These are phyloP conservation scores for Populus deltoides DNA, from an alignment of 345 rosid genomes.

Conservation along the genomic window DNA sequence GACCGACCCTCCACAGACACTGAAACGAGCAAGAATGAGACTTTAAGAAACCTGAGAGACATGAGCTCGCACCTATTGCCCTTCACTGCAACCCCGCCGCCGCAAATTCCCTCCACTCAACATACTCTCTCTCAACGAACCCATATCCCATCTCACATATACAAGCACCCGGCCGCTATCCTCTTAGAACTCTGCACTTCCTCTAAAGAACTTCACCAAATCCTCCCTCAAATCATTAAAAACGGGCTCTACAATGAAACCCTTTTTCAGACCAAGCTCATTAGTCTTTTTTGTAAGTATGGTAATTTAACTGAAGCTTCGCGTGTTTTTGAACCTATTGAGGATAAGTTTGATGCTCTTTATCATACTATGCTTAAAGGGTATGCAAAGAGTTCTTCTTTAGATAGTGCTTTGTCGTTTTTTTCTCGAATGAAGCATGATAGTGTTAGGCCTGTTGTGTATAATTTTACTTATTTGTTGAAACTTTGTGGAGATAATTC, in stretches of 20 bases:
- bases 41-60: neutral
- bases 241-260: conserved; percentile 54
- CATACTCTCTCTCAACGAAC: conserved; percentile 51
- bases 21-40: neutral
- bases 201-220: conserved; percentile 49
- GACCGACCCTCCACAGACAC: too few species aligned
- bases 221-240: conserved; percentile 65
- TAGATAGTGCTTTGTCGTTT: conserved; percentile 46
- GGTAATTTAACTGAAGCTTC: conserved; percentile 62
- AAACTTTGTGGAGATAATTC: conserved; percentile 61
- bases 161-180: conserved; percentile 73
- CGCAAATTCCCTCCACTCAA: neutral
- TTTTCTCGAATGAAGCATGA: conserved; percentile 63
- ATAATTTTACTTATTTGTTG: conserved; percentile 70
- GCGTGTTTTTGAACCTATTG: conserved; percentile 64
- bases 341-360: conserved; percentile 55
- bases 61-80: conserved; percentile 35
- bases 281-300: conserved; percentile 70
- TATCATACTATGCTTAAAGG: conserved; percentile 87
- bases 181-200: conserved; percentile 70
- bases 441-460: conserved; percentile 54
- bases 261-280: conserved; percentile 73
- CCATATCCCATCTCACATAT: conserved; percentile 60
- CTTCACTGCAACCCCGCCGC: conserved; percentile 9
- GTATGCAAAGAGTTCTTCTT: conserved; percentile 47